Base-by-base conservation (phyloP, 2,329 filamentous ascomycete species). In the Cladosporium sp. region DNA sequence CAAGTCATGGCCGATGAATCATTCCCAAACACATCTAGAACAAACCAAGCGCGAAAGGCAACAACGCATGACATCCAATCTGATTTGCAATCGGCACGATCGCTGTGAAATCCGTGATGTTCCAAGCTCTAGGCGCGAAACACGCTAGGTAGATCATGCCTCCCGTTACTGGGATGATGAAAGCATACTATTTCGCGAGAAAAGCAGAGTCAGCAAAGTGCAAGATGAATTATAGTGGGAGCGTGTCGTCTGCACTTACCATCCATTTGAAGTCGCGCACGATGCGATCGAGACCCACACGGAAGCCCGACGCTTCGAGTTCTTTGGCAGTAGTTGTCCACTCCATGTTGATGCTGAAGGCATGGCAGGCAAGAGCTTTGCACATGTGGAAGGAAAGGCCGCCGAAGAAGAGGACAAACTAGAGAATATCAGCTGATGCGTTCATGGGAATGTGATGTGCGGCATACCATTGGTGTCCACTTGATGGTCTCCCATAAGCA, bases 281-380 rank as follows among this genome's bases (percentile, higher is more conserved):
- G 48, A 66, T 64, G 20, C 57, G 57, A 34, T 62, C 60, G 5
- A 66, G 52, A n/a, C 61, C 62, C 20, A 60, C 57, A 19, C 58
- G 56, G 61, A 65, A 66, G 32, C 61, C 61, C 7, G 59, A 61
- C 12, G 51, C 86, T 66, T 91, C 87, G 50, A 84, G 83, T 75
- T 96, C 91, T 75, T 95, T 95, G 39, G 86, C 83, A 0, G 91
- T 95, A 1, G 90, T 85, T 51, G 90, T 90, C 90, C 90, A 94
- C 3, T 83, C 84, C 87, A 94, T 93, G 74, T 94, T 82, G 69
- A 93, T 85, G 75, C 89, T 85, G 70, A 94, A 89, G 83, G 94
- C 90, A 77, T 95, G 91, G 4, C 85, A 81, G 45, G 94, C 74
- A 34, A 96, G 78, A 1, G 90, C 90, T 71, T 92, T 87, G 28